These are phyloP conservation scores for Salvia hispanica DNA, from an alignment of 257 asterid genomes.

Conservation along the genomic window DNA sequence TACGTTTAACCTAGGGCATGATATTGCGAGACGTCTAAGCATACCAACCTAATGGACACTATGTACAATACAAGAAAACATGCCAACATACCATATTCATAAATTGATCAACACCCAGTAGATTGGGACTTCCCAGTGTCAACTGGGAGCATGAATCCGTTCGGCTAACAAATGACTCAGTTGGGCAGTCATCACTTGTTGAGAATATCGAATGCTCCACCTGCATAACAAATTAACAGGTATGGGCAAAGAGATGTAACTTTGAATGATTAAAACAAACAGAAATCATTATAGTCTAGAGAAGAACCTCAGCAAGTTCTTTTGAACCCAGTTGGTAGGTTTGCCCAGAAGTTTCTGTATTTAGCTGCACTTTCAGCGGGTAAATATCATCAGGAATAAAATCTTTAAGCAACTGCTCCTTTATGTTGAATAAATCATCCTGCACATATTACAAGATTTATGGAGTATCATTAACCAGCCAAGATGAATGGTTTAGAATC, in stretches of 20 bases:
- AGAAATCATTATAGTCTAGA: slow-evolving; percentile 21
- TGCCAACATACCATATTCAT: slow-evolving; percentile 61
- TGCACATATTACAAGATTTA: slow-evolving; percentile 36
- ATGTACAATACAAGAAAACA: neutral
- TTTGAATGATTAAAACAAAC: slow-evolving; percentile 22
- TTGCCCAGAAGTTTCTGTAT: slow-evolving; percentile 51
- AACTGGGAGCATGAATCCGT: slow-evolving; percentile 52
- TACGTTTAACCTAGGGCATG: slow-evolving; percentile 12
- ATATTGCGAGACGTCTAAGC: slow-evolving; percentile 1
- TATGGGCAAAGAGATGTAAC: slow-evolving; percentile 28
- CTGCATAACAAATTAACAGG: slow-evolving; percentile 33
- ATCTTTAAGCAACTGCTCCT: slow-evolving; percentile 64
- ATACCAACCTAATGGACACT: neutral
- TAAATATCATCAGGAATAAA: slow-evolving; percentile 75
- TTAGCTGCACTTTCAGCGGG: slow-evolving; percentile 64
- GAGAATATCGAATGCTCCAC: slow-evolving; percentile 44
- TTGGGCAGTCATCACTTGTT: slow-evolving; percentile 55
- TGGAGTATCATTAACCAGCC: slow-evolving; percentile 16
- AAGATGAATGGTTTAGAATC: slow-evolving; percentile 9
- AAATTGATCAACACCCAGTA: slow-evolving; percentile 68
- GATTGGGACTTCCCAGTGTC: slow-evolving; percentile 51
- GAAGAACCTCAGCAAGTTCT: slow-evolving; percentile 54
- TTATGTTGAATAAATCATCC: slow-evolving; percentile 54
- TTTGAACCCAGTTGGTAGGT: slow-evolving; percentile 44
- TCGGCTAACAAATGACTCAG: slow-evolving; percentile 52